These are phyloP conservation scores for Comarum palustre DNA, from an alignment of 306 rosid genomes.

Conservation along the genomic window DNA sequence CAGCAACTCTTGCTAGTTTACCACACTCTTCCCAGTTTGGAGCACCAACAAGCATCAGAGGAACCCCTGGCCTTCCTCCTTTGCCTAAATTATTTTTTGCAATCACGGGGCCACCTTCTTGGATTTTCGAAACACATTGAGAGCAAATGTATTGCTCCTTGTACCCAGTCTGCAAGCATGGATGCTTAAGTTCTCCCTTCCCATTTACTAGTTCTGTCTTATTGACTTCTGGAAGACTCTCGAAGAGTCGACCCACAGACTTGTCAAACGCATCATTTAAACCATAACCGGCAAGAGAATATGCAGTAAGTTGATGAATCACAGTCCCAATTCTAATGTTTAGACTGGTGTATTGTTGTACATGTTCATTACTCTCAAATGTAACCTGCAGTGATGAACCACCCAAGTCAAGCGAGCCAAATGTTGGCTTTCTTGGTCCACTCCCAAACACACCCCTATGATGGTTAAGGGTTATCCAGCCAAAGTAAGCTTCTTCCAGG, in stretches of 20 bases:
- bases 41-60: slow-evolving; percentile 60
- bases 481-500: slow-evolving; percentile 87
- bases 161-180: slow-evolving; percentile 88
- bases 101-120: slow-evolving; percentile 40
- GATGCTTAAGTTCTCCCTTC: slow-evolving; percentile 64
- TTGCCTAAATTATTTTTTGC: slow-evolving; percentile 31
- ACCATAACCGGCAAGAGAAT: slow-evolving; percentile 81
- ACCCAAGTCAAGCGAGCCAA: slow-evolving; percentile 91
- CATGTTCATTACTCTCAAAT: slow-evolving; percentile 69
- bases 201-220: slow-evolving; percentile 37
- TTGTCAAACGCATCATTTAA: slow-evolving; percentile 85
- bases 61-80: slow-evolving; percentile 42
- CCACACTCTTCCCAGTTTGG: slow-evolving; percentile 85
- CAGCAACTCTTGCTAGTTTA: slow-evolving; percentile 62
- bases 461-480: slow-evolving; percentile 95
- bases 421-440: slow-evolving; percentile 66
- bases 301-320: slow-evolving; percentile 82
- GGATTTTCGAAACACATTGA: slow-evolving; percentile 39
- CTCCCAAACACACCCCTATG: slow-evolving; percentile 55
- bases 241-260: slow-evolving; percentile 64
- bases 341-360: slow-evolving; percentile 54
- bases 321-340: slow-evolving; percentile 76
- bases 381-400: slow-evolving; percentile 97
- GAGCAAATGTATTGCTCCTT: slow-evolving; percentile 60
- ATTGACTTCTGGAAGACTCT: slow-evolving; percentile 37